phyloP scores from a whole-genome alignment of 345 rosid species.

The Pistacia integerrima region DNA sequence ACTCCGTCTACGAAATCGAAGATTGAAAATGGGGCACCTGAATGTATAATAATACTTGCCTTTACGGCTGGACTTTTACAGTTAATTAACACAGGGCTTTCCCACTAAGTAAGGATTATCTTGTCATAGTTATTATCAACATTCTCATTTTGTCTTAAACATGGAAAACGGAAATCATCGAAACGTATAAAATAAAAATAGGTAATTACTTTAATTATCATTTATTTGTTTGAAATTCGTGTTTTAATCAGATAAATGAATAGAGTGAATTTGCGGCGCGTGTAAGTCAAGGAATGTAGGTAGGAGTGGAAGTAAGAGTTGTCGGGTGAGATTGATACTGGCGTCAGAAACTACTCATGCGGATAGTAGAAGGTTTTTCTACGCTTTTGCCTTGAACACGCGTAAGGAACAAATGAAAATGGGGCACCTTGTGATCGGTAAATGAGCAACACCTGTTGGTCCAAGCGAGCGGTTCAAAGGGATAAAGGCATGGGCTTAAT shows the following conservation, averaged over 20 bases:
- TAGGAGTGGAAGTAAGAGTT: constrained; percentile 11
- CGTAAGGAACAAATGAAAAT: not conserved
- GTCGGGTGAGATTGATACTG: constrained; percentile 31
- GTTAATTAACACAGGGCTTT: not conserved
- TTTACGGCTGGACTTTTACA: not conserved
- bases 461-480: constrained; percentile 40
- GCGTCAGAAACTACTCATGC: constrained; percentile 28
- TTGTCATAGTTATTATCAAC: no score
- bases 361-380: not conserved
- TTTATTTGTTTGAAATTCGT: no score
- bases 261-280: constrained; percentile 3
- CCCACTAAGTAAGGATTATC: not conserved
- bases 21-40: not conserved
- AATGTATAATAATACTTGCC: not conserved
- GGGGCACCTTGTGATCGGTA: constrained; percentile 6
- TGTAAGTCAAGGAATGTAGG: not conserved
- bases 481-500: constrained; percentile 17
- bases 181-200: no score
- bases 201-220: no score
- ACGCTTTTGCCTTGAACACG: constrained; percentile 13
- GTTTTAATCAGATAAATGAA: no score
- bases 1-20: no score
- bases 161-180: no score
- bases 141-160: no score
- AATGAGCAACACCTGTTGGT: constrained; percentile 1